Evolutionary conservation across 2,329 filamentous ascomycete genomes (phyloP), one percentile per base, ranked within the genome.

Genomic region (Xylaria sp.): DNA sequence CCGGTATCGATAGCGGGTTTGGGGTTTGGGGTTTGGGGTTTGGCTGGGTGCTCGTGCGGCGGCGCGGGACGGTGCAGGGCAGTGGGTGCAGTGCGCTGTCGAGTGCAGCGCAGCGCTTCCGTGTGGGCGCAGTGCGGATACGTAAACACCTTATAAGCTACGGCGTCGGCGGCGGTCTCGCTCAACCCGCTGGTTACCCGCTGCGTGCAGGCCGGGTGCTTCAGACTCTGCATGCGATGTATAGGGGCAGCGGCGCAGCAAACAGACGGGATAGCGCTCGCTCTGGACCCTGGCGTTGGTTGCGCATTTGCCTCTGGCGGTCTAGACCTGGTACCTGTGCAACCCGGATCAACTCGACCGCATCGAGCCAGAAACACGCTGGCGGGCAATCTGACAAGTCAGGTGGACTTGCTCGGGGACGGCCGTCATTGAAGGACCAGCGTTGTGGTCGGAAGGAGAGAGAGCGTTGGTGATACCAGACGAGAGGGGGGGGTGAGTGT

Each of bases 201-300:
- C 21, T 47, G 41, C 54, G 43, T 54, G n/a, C 46, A 52, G 59
- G 51, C 40, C 31, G 54, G 53, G n/a, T 33, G 43, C 15, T 53
- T 66, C 55, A 56, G 65, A 71, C 27, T 35, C 23, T n/a, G 8
- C 25, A 46, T 69, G 65, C 62, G 64, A 69, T 54, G 57, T 51
- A 59, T n/a, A 51, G 19, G 43, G 40, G 58, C 43, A 44, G 59
- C 47, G 54, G 54, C 58, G 56, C 41, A 47, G 40, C 52, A 44
- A 47, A 33, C 27, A 35, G 40, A 51, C 49, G 33, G 38, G 33
- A 60, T 40, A 35, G 54, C 44, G 53, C 19, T 43, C 25, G 25
- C 53, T 58, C 65, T 53, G 47, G 25, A 46, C 37, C 67, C 48
- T 60, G 60, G 57, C 62, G 31, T 56, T 23, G 21, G 52, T 27